Percentiles rank a stretch among this genome's conserved stretches.
phyloP scores from a whole-genome alignment of 768 basidiomycete genomes.

The Amanita exitialis region DNA sequence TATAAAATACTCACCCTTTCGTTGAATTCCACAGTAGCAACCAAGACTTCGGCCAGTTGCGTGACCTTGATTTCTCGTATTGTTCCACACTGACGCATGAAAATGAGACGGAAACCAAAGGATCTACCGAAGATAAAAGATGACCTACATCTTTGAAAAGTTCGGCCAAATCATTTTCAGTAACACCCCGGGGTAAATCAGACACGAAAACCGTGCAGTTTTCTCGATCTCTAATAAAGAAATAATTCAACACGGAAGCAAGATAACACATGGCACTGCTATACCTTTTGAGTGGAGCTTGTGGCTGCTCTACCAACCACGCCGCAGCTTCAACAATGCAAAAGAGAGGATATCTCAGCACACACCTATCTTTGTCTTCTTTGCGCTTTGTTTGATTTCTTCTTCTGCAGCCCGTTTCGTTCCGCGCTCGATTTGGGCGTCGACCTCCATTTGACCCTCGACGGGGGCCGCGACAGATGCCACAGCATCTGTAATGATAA shows the following conservation, averaged over 20 bases:
- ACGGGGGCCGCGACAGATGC: conserved; percentile 13
- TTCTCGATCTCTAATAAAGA: conserved; percentile 73
- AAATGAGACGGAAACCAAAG: not conserved
- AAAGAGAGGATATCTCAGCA: conserved; percentile 1
- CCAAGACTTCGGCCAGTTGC: conserved; percentile 40
- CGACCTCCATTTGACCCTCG: conserved; percentile 31
- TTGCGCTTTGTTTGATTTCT: conserved; percentile 28
- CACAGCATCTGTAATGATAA: conserved; percentile 17
- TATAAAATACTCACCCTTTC: conserved; percentile 34
- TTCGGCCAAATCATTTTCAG: conserved; percentile 54
- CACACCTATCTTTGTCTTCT: conserved; percentile 57
- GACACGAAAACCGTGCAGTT: conserved; percentile 87
- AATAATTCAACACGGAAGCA: not conserved
- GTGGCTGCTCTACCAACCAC: conserved; percentile 28
- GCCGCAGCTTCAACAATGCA: not conserved
- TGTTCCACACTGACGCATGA: conserved; percentile 59
- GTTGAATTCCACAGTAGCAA: conserved; percentile 87
- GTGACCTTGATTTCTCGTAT: conserved; percentile 82
- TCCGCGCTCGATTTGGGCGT: conserved; percentile 24
- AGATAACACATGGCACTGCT: conserved; percentile 3
- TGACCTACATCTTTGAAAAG: conserved; percentile 76
- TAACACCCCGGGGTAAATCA: conserved; percentile 45
- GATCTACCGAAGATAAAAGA: not conserved
- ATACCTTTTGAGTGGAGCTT: conserved; percentile 51
- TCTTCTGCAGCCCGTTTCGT: conserved; percentile 63